phyloP scores from a whole-genome alignment of 2,329 filamentous ascomycete genomes.

The Biscogniauxia sp. region DNA sequence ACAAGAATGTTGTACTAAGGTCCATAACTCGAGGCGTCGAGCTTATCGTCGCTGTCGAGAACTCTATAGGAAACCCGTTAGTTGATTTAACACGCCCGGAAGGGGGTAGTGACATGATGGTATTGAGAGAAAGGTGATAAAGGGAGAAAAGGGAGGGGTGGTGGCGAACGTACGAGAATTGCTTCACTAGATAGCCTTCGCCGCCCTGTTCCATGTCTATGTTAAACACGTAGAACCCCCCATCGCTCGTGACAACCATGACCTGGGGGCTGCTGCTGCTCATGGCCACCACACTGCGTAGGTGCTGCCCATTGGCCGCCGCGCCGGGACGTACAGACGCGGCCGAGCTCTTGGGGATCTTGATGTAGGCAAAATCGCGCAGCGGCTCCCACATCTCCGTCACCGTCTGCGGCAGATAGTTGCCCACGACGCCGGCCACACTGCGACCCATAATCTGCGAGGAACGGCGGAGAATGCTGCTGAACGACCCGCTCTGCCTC shows the following conservation, averaged over 20 bases:
- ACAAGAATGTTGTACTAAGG: constrained; percentile 25
- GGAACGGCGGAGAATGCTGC: constrained; percentile 88
- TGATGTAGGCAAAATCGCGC: constrained; percentile 95
- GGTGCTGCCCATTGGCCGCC: constrained; percentile 40
- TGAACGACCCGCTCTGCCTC: constrained; percentile 71
- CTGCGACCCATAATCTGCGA: constrained; percentile 90
- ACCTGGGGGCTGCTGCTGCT: constrained; percentile 92
- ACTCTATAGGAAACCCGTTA: constrained; percentile 36
- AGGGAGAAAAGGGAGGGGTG: neutral
- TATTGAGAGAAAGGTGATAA: no score
- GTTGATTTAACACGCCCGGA: constrained; percentile 3
- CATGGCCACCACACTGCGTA: constrained; percentile 95
- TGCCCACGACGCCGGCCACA: constrained; percentile 84
- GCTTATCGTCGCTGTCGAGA: constrained; percentile 54
- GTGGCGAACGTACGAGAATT: constrained; percentile 73
- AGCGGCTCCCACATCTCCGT: constrained; percentile 97
- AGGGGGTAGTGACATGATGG: neutral
- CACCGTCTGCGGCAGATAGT: constrained; percentile 88
- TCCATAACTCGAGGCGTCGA: constrained; percentile 48
- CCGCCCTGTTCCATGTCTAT: constrained; percentile 94
- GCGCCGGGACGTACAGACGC: constrained; percentile 28
- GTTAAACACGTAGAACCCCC: constrained; percentile 90
- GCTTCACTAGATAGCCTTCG: constrained; percentile 85
- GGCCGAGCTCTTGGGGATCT: constrained; percentile 66
- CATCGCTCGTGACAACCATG: constrained; percentile 97